phyloP scores from a whole-genome alignment of 495 filamentous ascomycete species.

The Xeromyces bisporus region DNA sequence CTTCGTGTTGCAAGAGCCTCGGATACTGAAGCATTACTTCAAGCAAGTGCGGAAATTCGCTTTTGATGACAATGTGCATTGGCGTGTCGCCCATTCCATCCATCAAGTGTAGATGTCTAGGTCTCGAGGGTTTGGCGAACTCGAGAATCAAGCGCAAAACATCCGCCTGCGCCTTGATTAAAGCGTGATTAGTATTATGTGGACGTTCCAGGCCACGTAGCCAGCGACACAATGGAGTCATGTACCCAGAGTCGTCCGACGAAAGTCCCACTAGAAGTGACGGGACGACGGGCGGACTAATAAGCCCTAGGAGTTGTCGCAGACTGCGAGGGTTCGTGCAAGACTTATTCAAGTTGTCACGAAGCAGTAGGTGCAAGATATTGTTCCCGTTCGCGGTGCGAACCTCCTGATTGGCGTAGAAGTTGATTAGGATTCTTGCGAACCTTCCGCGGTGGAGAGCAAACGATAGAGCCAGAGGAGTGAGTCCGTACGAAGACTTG shows the following conservation, averaged over 20 bases:
- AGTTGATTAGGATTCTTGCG: conserved; percentile 41
- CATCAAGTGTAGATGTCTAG: conserved; percentile 40
- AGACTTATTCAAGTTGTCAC: not conserved
- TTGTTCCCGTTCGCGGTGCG: conserved; percentile 38
- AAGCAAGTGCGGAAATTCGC: conserved; percentile 16
- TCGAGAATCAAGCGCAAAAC: conserved; percentile 24
- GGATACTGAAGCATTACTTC: conserved; percentile 37
- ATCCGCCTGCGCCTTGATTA: not conserved
- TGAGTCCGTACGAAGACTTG: conserved; percentile 36
- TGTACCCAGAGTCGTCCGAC: conserved; percentile 18
- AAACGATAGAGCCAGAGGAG: conserved; percentile 45
- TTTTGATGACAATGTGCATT: conserved; percentile 38
- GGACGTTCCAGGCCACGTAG: too few relatives aligned
- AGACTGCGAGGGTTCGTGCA: conserved; percentile 13
- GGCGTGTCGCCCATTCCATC: conserved; percentile 52
- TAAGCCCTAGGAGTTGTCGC: conserved; percentile 28
- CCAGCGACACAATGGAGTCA: conserved; percentile 33
- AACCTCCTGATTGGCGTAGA: conserved; percentile 45
- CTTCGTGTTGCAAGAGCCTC: conserved; percentile 45
- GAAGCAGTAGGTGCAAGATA: conserved; percentile 39
- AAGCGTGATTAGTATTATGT: conserved; percentile 1
- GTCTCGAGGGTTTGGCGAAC: conserved; percentile 27
- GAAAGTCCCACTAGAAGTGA: conserved; percentile 31
- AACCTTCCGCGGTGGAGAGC: conserved; percentile 29
- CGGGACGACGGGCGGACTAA: conserved; percentile 31